A percentile compares a stretch with the other conserved stretches of the same genome.
phyloP scores from a whole-genome alignment of 257 asterid genomes.

The Primulina huaijiensis region DNA sequence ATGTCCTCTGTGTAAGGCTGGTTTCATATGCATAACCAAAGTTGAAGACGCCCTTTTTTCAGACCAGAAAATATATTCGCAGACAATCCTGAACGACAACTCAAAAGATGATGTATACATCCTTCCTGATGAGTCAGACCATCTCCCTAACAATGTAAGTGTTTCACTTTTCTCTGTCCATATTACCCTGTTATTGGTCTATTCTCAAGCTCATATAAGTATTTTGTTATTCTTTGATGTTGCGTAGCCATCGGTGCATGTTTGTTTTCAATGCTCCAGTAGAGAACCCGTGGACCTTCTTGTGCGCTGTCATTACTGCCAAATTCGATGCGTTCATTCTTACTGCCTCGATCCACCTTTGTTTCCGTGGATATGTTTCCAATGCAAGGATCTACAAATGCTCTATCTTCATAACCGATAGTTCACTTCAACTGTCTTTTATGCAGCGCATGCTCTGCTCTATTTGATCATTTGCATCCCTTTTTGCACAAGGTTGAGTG shows the following conservation, averaged over 20 bases:
- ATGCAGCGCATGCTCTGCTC: neutral
- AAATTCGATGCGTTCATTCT: constrained; percentile 53
- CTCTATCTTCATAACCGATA: constrained; percentile 39
- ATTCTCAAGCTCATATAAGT: constrained; percentile 9
- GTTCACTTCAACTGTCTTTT: constrained; percentile 6
- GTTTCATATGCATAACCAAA: constrained; percentile 64
- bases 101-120: constrained; percentile 45
- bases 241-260: constrained; percentile 43
- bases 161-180: constrained; percentile 6
- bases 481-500: neutral
- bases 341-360: constrained; percentile 89
- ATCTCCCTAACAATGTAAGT: constrained; percentile 50
- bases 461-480: neutral
- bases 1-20: constrained; percentile 91
- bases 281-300: constrained; percentile 89
- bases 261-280: constrained; percentile 55
- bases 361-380: constrained; percentile 71
- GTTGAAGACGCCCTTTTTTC: constrained; percentile 62
- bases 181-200: neutral
- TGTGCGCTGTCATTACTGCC: constrained; percentile 49
- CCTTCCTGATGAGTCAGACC: constrained; percentile 48
- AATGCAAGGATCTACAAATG: constrained; percentile 70
- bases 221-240: constrained; percentile 10
- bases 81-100: constrained; percentile 50
- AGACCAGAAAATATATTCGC: constrained; percentile 92